Evolutionary conservation across 2,329 filamentous ascomycete genomes (phyloP).

Genomic region (Nothophoma quercina): DNA sequence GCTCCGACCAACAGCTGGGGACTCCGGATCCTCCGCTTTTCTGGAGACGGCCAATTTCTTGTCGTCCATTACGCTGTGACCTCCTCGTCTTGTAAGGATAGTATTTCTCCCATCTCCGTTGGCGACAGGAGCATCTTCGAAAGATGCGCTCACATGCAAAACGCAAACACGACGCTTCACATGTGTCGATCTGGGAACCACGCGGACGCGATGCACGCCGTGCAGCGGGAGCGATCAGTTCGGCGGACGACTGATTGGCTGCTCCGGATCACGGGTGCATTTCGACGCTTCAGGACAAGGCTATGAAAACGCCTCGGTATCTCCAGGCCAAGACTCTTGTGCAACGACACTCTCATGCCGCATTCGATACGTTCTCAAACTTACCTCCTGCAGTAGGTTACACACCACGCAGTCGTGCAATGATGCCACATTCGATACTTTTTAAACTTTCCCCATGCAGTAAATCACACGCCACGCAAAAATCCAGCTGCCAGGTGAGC

Average conservation of each 20-base stretch:
- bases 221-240: constrained; percentile 21
- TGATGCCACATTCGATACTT: not conserved
- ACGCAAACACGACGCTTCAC: constrained; percentile 20
- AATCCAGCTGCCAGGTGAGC: constrained; percentile 2
- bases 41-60: constrained; percentile 10
- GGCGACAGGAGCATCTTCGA: not conserved
- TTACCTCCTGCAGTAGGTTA: constrained; percentile 7
- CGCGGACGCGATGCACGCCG: constrained; percentile 23
- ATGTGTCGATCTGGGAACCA: constrained; percentile 24
- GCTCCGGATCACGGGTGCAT: not conserved
- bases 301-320: constrained; percentile 14
- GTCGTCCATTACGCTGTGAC: not conserved
- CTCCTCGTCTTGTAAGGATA: not conserved
- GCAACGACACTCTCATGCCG: not conserved
- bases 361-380: not conserved
- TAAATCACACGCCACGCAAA: constrained; percentile 1
- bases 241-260: constrained; percentile 19
- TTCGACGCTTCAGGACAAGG: not conserved
- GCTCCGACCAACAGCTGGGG: constrained; percentile 12
- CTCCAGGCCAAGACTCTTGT: not conserved
- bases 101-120: not conserved
- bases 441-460: constrained; percentile 5
- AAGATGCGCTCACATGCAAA: constrained; percentile 17
- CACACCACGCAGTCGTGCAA: no score
- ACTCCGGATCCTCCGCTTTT: constrained; percentile 14